These are phyloP conservation scores for Pseudocercospora fuligena DNA, from an alignment of 2,329 filamentous ascomycete species.

Conservation along the genomic window DNA sequence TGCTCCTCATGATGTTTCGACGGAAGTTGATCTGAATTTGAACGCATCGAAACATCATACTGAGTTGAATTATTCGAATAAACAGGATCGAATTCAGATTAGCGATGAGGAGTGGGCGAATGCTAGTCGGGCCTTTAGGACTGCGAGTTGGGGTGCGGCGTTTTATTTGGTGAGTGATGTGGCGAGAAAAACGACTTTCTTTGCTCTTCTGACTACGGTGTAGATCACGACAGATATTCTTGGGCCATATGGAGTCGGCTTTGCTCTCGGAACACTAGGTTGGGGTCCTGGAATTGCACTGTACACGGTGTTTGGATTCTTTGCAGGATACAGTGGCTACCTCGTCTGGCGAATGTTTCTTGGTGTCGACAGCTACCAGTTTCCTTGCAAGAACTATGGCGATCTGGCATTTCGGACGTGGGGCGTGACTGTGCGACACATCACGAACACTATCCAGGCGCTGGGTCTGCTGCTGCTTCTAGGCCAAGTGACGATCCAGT, in stretches of 20 bases:
- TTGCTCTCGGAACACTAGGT: slow-evolving; percentile 37
- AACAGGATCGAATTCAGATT: slow-evolving; percentile 24
- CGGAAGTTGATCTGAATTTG: slow-evolving; percentile 6
- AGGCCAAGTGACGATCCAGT: slow-evolving; percentile 57
- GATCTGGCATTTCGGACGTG: slow-evolving; percentile 49
- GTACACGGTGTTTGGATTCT: slow-evolving; percentile 45
- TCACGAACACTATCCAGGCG: slow-evolving; percentile 46
- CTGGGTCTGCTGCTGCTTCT: slow-evolving; percentile 56
- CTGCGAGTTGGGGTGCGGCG: slow-evolving; percentile 42
- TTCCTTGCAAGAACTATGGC: slow-evolving; percentile 49
- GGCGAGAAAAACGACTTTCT: not conserved
- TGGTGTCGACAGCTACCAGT: slow-evolving; percentile 46
- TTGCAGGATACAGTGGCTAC: slow-evolving; percentile 37
- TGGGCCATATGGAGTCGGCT: slow-evolving; percentile 41
- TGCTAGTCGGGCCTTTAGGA: slow-evolving; percentile 43
- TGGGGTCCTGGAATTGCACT: slow-evolving; percentile 45
- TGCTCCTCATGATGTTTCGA: slow-evolving; percentile 9
- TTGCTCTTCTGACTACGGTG: not conserved
- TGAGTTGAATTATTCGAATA: slow-evolving; percentile 27
- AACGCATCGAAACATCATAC: slow-evolving; percentile 13
- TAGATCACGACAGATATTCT: slow-evolving; percentile 50
- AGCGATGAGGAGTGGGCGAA: slow-evolving; percentile 43
- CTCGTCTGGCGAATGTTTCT: slow-evolving; percentile 44
- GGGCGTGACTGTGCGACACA: slow-evolving; percentile 44
- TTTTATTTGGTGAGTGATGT: slow-evolving; percentile 45